These are phyloP conservation scores for Termitomyces heimii DNA, from an alignment of 768 basidiomycete species.

Conservation along the genomic window DNA sequence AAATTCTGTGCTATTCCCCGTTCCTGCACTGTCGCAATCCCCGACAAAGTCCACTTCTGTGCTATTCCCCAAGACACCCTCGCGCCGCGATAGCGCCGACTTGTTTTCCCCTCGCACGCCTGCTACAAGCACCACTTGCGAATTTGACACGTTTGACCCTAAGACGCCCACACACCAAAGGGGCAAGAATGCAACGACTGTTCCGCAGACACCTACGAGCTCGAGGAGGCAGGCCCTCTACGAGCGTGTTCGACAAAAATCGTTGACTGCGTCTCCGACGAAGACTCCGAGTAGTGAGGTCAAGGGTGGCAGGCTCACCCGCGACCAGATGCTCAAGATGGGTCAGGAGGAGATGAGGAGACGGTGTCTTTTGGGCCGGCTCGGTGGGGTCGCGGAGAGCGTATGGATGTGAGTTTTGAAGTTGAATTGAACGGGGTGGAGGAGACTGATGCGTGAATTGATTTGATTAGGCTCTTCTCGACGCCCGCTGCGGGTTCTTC, in stretches of 20 bases:
- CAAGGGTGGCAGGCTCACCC: conserved; percentile 43
- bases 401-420: conserved; percentile 68
- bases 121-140: conserved; percentile 24
- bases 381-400: conserved; percentile 79
- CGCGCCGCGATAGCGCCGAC: conserved; percentile 35
- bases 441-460: neutral
- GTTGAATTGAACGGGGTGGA: neutral
- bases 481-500: conserved; percentile 44
- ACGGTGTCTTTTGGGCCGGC: conserved; percentile 69
- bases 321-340: conserved; percentile 64
- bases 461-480: conserved; percentile 66
- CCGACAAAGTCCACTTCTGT: conserved; percentile 20
- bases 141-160: conserved; percentile 32
- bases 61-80: conserved; percentile 63
- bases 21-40: neutral
- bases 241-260: conserved; percentile 73
- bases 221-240: conserved; percentile 77
- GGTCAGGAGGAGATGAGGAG: conserved; percentile 76
- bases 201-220: conserved; percentile 63
- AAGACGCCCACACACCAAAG: conserved; percentile 65
- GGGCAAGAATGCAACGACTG: conserved; percentile 47
- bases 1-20: conserved; percentile 1
- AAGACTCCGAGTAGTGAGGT: conserved; percentile 42
- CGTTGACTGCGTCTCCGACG: conserved; percentile 60
- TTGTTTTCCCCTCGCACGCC: conserved; percentile 44